Base-by-base conservation (phyloP, 176 grass and related monocot species). In the Hyparrhenia diplandra region DNA sequence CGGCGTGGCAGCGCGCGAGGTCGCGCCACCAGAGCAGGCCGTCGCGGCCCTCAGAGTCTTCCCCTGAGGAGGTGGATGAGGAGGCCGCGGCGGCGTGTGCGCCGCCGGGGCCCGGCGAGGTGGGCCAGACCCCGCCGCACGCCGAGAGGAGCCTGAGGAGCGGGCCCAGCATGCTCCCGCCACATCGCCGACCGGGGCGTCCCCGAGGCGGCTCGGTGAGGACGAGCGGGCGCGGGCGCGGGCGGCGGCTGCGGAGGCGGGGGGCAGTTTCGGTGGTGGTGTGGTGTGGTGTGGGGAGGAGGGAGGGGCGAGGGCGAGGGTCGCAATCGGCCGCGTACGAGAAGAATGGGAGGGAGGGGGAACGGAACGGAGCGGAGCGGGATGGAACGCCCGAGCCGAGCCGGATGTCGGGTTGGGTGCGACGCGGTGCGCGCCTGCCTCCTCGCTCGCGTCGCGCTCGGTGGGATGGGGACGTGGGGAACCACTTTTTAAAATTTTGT, bases 131-230 rank as follows among this genome's bases (percentile, higher is more conserved):
- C 49, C 78, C 85, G 69, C 85, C 83, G 87, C 91, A 99, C 84
- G 90, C 76, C 27, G 92, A 95, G 28, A 99, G 76, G 84, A 99
- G 77, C 89, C 92, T 93, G 80, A 92, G 90, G 84, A 92, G 75
- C 85, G 79, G 77, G 69, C 85, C 84, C 46, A 89, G 85, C 92
- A 93, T 95, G 79, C 88, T 88, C 87, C 84, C 65, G 81, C 86
- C 92, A 99, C 96, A 95, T 95, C 92, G 89, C 92, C 88, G 67
- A 84, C 78, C 83, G 87, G 87, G 83, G 42, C 72, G 75, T 71
- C 70, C 71, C 85, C 76, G 51, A 65, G 82, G 75, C 82, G 83
- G 90, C 49, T 64, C 49, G 51, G 64, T 76, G 49, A 69, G 80
- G 77, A 21, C 13, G 36, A 34, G 40, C 16, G 45, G 45, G 45